Evolutionary conservation across 257 asterid species (phyloP).

Genomic region (Leonotis leonurus): DNA sequence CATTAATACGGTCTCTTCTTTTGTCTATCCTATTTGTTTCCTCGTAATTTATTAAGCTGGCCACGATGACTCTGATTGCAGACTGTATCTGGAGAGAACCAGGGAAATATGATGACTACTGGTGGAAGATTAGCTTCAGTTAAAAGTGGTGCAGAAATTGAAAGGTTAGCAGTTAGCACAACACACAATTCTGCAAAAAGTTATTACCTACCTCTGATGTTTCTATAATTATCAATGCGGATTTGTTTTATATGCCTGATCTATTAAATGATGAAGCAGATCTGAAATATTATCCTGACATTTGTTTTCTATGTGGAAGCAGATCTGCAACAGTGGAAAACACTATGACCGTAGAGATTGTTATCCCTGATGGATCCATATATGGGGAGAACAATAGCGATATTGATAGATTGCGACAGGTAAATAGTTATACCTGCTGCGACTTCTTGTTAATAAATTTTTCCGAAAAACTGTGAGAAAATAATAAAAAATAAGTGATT

Average conservation of each 20-base stretch:
- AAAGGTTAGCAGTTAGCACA: constrained; percentile 56
- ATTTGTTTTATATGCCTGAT: background rate
- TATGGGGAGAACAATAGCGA: constrained; percentile 59
- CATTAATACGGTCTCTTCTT: constrained; percentile 5
- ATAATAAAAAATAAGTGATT: too few species aligned
- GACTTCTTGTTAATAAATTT: background rate
- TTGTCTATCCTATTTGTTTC: constrained; percentile 1
- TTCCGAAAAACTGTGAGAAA: background rate
- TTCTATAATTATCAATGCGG: background rate
- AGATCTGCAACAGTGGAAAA: constrained; percentile 43
- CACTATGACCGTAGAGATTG: constrained; percentile 50
- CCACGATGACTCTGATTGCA: constrained; percentile 24
- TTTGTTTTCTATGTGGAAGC: constrained; percentile 23
- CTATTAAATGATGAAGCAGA: background rate
- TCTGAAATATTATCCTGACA: background rate
- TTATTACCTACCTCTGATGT: background rate
- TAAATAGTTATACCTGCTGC: constrained; percentile 11
- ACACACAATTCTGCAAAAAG: constrained; percentile 8
- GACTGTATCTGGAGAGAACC: constrained; percentile 29
- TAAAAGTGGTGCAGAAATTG: constrained; percentile 40
- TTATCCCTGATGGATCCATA: constrained; percentile 49
- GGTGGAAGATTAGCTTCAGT: constrained; percentile 35
- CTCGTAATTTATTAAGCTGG: background rate
- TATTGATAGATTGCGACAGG: constrained; percentile 64
- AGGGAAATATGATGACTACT: constrained; percentile 23